Evolutionary conservation across 179 eudicot genomes (phyloP).

Genomic region (Beta corolliflora): DNA sequence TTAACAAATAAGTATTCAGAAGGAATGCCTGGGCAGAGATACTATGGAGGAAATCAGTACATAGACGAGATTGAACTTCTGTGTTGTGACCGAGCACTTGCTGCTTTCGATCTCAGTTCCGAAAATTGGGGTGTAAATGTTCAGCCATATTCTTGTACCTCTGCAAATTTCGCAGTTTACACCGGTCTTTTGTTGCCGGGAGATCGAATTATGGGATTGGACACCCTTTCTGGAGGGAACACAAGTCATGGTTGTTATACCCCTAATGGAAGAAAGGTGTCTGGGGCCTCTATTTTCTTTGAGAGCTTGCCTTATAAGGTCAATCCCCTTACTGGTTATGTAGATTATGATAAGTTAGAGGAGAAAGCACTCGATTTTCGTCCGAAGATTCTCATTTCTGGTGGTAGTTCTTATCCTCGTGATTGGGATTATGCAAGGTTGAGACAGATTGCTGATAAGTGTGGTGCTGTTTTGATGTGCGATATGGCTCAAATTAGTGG

Average conservation of each 20-base stretch:
- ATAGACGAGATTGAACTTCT: slow-evolving; percentile 76
- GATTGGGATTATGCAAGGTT: slow-evolving; percentile 81
- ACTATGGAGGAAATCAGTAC: slow-evolving; percentile 74
- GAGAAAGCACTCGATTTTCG: slow-evolving; percentile 83
- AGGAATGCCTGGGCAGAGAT: slow-evolving; percentile 82
- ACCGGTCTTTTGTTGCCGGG: slow-evolving; percentile 80
- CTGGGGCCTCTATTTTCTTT: slow-evolving; percentile 86
- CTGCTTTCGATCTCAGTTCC: slow-evolving; percentile 61
- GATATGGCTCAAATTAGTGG: slow-evolving; percentile 98
- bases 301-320: slow-evolving; percentile 78
- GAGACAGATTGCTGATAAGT: slow-evolving; percentile 75
- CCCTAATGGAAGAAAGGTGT: slow-evolving; percentile 75
- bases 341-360: slow-evolving; percentile 85
- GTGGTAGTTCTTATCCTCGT: slow-evolving; percentile 89
- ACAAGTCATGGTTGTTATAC: slow-evolving; percentile 78
- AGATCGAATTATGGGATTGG: slow-evolving; percentile 90
- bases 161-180: slow-evolving; percentile 86
- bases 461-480: slow-evolving; percentile 79
- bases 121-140: slow-evolving; percentile 91
- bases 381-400: slow-evolving; percentile 87
- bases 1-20: slow-evolving; percentile 83
- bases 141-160: slow-evolving; percentile 85
- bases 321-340: slow-evolving; percentile 67
- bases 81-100: slow-evolving; percentile 68
- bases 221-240: slow-evolving; percentile 78